Evolutionary conservation across 805 yeast genomes (phyloP), one percentile per base, ranked within the genome.

Genomic region (Brettanomyces sp.): DNA sequence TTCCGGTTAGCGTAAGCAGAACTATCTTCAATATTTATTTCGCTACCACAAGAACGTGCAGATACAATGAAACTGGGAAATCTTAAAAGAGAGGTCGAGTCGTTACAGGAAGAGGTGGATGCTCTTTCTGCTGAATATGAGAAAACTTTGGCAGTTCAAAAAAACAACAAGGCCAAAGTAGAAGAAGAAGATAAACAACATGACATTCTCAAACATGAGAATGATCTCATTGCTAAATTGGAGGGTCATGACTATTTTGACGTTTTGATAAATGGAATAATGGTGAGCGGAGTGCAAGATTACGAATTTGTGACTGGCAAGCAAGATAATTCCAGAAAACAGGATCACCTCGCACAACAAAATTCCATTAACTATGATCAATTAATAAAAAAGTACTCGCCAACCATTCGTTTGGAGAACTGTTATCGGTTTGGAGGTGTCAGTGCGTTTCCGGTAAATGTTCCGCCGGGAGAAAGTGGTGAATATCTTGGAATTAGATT

Each of bases 391-490:
- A 57, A 57, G 25, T 22, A 56, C 32, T 50, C 56, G 30, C 66
- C 66, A 11, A 62, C 63, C 41, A 67, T 73, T 36, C 58, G 68
- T 39, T 53, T 65, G 40, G 82, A 77, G 48, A 76, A 74, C 50
- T 58, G 74, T 18, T 67, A 64, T 46, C 54, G 82, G 44, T 53
- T 76, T 47, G 73, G 68, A 5, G 80, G 80, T 1, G 54, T 73
- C 30, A 76, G 81, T 0, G 72, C 73, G 0, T 77, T 77, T 45
- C 77, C 79, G 0, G 64, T 77, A 38, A 73, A 72, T 50, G 64
- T 63, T 46, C 62, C 66, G 5, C 40, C 43, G 13, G 64, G 55
- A 9, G 47, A 52, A 0, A 44, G 50, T 9, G 67, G 63, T 8
- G 56, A 59, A 9, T 9, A 32, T 13, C 56, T 67, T 34, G 82